Conservation (phyloP, 2,329 filamentous ascomycete genomes). For the Sodiomyces alkalinus region DNA sequence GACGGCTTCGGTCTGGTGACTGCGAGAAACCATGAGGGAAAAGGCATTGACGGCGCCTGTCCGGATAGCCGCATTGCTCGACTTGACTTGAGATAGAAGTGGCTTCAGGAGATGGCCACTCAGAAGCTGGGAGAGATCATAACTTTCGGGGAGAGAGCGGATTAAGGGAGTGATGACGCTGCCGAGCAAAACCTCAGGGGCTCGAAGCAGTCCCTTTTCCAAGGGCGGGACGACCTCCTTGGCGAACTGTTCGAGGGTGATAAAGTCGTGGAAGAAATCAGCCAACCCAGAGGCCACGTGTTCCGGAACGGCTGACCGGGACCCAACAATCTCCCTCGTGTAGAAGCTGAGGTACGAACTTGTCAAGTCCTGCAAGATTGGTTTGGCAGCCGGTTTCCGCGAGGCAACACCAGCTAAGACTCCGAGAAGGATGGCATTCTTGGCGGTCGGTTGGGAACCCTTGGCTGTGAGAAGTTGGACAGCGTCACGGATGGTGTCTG, state of each 20-base stretch:
- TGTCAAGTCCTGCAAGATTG: conserved; percentile 50
- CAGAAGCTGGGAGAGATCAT: conserved; percentile 68
- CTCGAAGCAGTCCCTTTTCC: conserved; percentile 77
- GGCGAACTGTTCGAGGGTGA: conserved; percentile 57
- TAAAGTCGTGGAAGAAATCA: conserved; percentile 72
- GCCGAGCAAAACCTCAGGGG: conserved; percentile 77
- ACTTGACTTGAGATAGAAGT: conserved; percentile 80
- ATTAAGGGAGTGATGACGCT: conserved; percentile 65
- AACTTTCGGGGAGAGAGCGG: conserved; percentile 46
- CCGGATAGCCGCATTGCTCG: conserved; percentile 66
- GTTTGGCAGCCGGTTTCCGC: conserved; percentile 48
- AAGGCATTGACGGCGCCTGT: conserved; percentile 65
- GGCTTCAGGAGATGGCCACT: conserved; percentile 66
- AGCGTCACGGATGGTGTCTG: conserved; percentile 44
- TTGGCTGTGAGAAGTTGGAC: conserved; percentile 58
- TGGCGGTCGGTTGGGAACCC: conserved; percentile 43
- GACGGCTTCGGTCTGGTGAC: conserved; percentile 39
- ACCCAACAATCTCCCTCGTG: conserved; percentile 69
- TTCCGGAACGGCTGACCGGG: conserved; percentile 51
- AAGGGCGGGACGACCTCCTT: conserved; percentile 65
- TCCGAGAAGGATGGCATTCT: conserved; percentile 65
- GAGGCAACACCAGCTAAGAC: conserved; percentile 77
- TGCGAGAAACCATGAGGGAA: conserved; percentile 48
- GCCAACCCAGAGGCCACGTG: conserved; percentile 59
- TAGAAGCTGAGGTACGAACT: conserved; percentile 69